Percentiles rank a stretch among this genome's conserved stretches.
phyloP scores from a whole-genome alignment of 2,329 filamentous ascomycete species.

The Elsinoe arachidis region DNA sequence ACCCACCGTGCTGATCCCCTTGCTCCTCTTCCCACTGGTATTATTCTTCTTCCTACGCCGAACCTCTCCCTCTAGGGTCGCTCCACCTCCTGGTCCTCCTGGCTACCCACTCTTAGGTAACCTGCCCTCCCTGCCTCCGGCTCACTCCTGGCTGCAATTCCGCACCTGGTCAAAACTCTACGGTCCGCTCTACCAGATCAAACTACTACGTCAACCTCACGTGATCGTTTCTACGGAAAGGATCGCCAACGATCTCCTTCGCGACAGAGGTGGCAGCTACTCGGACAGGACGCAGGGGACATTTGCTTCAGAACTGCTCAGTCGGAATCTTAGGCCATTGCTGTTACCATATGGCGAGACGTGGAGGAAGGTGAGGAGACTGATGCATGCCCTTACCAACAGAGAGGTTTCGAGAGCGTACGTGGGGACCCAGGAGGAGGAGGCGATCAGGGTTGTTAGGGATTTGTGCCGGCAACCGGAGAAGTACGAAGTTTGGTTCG shows the following conservation, averaged over 20 bases:
- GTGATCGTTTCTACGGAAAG: conserved; percentile 38
- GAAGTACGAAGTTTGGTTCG: conserved; percentile 32
- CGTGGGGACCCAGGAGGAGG: conserved; percentile 26
- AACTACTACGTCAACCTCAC: conserved; percentile 37
- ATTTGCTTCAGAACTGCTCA: conserved; percentile 29
- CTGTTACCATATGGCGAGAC: conserved; percentile 25
- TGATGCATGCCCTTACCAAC: conserved; percentile 29
- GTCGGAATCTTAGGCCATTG: conserved; percentile 22
- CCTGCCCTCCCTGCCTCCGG: conserved; percentile 35
- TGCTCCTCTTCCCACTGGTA: neutral
- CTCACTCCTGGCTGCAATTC: conserved; percentile 38
- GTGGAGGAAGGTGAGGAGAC: conserved; percentile 28
- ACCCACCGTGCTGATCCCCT: neutral
- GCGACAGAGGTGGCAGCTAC: conserved; percentile 39
- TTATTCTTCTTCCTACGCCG: neutral
- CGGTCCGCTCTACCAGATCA: conserved; percentile 38
- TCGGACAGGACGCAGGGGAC: conserved; percentile 37
- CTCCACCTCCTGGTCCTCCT: neutral
- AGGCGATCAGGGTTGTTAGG: conserved; percentile 24
- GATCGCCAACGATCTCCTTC: conserved; percentile 35
- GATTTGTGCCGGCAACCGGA: conserved; percentile 28
- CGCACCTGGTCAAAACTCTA: conserved; percentile 38
- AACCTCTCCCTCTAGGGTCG: neutral
- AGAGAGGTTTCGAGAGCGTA: conserved; percentile 25
- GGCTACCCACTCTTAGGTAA: conserved; percentile 37